These are phyloP conservation scores for Pyrus hybrid DNA, from an alignment of 331 rosid species.

Conservation along the genomic window DNA sequence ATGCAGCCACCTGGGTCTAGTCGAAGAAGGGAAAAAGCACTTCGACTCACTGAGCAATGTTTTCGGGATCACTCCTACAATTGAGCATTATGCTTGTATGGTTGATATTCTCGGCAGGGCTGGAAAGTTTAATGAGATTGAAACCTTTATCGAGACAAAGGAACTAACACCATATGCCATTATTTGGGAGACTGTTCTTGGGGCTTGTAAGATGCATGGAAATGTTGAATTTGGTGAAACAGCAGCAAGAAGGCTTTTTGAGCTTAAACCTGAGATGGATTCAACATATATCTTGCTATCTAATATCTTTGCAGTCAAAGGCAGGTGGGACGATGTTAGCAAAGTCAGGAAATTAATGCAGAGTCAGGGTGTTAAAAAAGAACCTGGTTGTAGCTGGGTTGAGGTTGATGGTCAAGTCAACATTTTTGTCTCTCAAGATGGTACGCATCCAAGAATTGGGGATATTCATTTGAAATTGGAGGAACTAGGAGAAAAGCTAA, in stretches of 20 bases:
- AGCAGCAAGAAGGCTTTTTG: conserved; percentile 50
- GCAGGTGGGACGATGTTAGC: conserved; percentile 52
- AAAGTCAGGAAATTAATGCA: conserved; percentile 47
- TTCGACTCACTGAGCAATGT: conserved; percentile 30
- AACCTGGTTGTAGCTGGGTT: conserved; percentile 80
- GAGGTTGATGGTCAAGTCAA: conserved; percentile 43
- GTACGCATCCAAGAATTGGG: conserved; percentile 35
- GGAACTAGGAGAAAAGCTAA: conserved; percentile 39
- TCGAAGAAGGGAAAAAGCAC: conserved; percentile 44
- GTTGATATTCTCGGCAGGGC: conserved; percentile 58
- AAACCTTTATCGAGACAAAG: conserved; percentile 41
- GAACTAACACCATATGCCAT: conserved; percentile 34
- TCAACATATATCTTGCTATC: conserved; percentile 58
- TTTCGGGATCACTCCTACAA: conserved; percentile 36
- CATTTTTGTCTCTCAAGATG: conserved; percentile 39
- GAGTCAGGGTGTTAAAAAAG: conserved; percentile 50
- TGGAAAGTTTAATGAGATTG: conserved; percentile 54
- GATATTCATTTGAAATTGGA: conserved; percentile 39
- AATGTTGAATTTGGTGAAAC: conserved; percentile 47
- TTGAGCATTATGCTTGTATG: conserved; percentile 61
- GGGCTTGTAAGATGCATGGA: conserved; percentile 50
- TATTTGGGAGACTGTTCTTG: conserved; percentile 60
- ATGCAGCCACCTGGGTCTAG: conserved; percentile 36
- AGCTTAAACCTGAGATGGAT: conserved; percentile 49
- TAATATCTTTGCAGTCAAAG: conserved; percentile 51